These are phyloP conservation scores for Flaveria ramosissima DNA, from an alignment of 129 eudicot genomes.

Conservation along the genomic window DNA sequence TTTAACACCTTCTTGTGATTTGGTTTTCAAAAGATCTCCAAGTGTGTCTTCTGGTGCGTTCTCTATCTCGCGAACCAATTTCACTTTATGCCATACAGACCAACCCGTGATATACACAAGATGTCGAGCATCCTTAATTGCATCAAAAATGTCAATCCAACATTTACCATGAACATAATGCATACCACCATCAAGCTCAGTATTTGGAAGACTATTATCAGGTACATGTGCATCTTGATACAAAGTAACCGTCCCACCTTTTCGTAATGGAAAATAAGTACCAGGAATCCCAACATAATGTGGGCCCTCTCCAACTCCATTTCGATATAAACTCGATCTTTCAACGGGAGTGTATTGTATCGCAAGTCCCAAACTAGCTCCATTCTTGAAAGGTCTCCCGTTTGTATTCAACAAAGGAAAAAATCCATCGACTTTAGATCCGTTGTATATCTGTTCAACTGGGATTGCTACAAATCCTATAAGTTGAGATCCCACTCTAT, in stretches of 20 bases:
- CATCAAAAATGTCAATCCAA: slow-evolving; percentile 85
- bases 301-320: slow-evolving; percentile 91
- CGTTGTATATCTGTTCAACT: slow-evolving; percentile 56
- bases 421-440: slow-evolving; percentile 59
- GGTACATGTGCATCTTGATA: slow-evolving; percentile 99
- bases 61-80: slow-evolving; percentile 58
- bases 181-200: slow-evolving; percentile 65
- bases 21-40: slow-evolving; percentile 87
- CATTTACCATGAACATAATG: slow-evolving; percentile 85
- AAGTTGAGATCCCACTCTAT: slow-evolving; percentile 84
- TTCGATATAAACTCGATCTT: slow-evolving; percentile 49
- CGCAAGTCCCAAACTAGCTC: slow-evolving; percentile 68
- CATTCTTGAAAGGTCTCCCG: slow-evolving; percentile 74
- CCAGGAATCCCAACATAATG: slow-evolving; percentile 72
- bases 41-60: slow-evolving; percentile 49
- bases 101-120: slow-evolving; percentile 87
- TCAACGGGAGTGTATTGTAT: slow-evolving; percentile 69
- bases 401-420: slow-evolving; percentile 63
- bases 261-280: slow-evolving; percentile 88
- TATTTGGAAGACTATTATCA: slow-evolving; percentile 62
- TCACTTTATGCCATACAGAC: slow-evolving; percentile 96
- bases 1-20: slow-evolving; percentile 89
- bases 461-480: slow-evolving; percentile 80
- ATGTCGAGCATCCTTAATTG: slow-evolving; percentile 71
- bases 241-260: slow-evolving; percentile 80